A percentile compares a stretch with the other conserved stretches of the same genome.
These are phyloP conservation scores for Leucoagaricus sp. DNA, from an alignment of 1,284 basidiomycete genomes.

Conservation along the genomic window DNA sequence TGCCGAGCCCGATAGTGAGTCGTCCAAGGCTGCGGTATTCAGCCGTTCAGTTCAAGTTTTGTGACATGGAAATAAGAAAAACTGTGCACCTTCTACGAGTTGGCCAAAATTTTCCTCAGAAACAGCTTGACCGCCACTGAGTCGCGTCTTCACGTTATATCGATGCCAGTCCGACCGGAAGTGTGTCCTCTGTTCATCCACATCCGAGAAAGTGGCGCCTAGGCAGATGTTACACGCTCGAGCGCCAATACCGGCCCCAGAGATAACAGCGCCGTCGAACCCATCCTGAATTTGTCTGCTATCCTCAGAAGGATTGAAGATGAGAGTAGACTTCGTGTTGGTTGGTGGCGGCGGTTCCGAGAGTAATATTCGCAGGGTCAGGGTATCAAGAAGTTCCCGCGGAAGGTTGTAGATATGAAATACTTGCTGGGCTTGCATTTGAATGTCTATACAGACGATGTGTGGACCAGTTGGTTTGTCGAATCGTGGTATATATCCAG, in stretches of 20 bases:
- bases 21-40: constrained; percentile 43
- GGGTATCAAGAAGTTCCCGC: constrained; percentile 62
- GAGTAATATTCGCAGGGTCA: constrained; percentile 62
- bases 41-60: constrained; percentile 1
- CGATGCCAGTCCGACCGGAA: constrained; percentile 98
- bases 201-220: constrained; percentile 67
- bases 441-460: neutral
- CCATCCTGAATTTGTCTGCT: neutral
- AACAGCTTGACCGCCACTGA: constrained; percentile 62
- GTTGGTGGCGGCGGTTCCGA: constrained; percentile 34
- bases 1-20: constrained; percentile 88
- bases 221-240: constrained; percentile 80
- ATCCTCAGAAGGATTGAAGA: neutral
- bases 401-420: constrained; percentile 70
- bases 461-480: neutral
- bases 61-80: neutral
- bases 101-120: constrained; percentile 73
- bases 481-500: neutral
- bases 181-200: constrained; percentile 85
- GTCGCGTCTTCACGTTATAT: constrained; percentile 89
- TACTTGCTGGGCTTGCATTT: neutral
- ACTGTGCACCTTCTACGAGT: constrained; percentile 73
- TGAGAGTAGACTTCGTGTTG: constrained; percentile 31
- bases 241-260: constrained; percentile 39
- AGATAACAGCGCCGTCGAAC: neutral